phyloP scores from a whole-genome alignment of 2,329 filamentous ascomycete species.

The Leptographium radiaticola region DNA sequence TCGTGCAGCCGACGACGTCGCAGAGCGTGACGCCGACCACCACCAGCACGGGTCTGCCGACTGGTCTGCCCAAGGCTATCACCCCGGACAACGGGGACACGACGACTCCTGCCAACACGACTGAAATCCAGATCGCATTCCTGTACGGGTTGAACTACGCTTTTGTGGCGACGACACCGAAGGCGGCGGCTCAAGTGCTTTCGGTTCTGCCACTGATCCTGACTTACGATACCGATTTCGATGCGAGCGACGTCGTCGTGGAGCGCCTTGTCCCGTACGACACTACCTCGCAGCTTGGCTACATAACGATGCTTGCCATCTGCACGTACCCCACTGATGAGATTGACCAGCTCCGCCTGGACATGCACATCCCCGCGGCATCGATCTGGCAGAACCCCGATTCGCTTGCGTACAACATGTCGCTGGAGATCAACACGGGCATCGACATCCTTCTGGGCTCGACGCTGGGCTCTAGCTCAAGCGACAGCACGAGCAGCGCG shows the following conservation, averaged over 20 bases:
- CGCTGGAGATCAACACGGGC: slow-evolving; percentile 69
- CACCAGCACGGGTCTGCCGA: slow-evolving; percentile 43
- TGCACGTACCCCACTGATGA: slow-evolving; percentile 55
- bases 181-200: slow-evolving; percentile 78
- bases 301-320: slow-evolving; percentile 68
- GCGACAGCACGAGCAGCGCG: slow-evolving; percentile 22
- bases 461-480: slow-evolving; percentile 25
- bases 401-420: slow-evolving; percentile 55
- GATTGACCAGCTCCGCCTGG: slow-evolving; percentile 52
- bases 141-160: slow-evolving; percentile 66
- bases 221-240: slow-evolving; percentile 47
- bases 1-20: slow-evolving; percentile 35
- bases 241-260: slow-evolving; percentile 43
- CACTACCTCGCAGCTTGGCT: slow-evolving; percentile 54
- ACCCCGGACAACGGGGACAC: slow-evolving; percentile 46
- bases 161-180: slow-evolving; percentile 60
- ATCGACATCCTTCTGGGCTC: slow-evolving; percentile 51
- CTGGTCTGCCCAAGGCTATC: slow-evolving; percentile 61
- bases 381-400: slow-evolving; percentile 59
- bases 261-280: slow-evolving; percentile 64
- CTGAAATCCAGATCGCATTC: slow-evolving; percentile 77
- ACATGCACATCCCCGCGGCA: slow-evolving; percentile 61
- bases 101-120: slow-evolving; percentile 47
- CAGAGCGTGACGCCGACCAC: slow-evolving; percentile 26
- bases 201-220: slow-evolving; percentile 61